A percentile compares a stretch with the other conserved stretches of the same genome.
phyloP scores from a whole-genome alignment of 352 stramenopile species.

The Globisporangium viniferum region DNA sequence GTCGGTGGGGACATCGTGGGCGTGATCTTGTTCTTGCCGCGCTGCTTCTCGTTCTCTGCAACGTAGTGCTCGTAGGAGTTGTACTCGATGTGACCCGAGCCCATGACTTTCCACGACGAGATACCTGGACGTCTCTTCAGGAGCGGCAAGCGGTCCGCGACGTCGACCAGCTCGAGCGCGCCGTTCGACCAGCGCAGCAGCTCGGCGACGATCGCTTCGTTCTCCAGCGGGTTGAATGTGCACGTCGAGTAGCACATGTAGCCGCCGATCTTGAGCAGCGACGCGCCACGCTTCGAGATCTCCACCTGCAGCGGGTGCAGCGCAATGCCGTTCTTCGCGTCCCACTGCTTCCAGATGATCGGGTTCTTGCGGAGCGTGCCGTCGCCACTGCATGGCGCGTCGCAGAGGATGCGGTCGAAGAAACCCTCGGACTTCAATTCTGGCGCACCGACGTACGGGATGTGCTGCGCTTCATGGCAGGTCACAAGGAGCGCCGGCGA shows the following conservation, averaged over 20 bases:
- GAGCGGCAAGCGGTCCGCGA: constrained; percentile 64
- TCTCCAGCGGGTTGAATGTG: constrained; percentile 98
- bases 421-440: constrained; percentile 62
- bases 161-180: constrained; percentile 91
- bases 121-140: constrained; percentile 89
- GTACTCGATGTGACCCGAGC: constrained; percentile 84
- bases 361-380: constrained; percentile 98
- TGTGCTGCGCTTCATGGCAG: constrained; percentile 94
- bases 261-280: constrained; percentile 91
- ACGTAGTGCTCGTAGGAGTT: constrained; percentile 67
- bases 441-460: constrained; percentile 87
- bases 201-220: constrained; percentile 98
- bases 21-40: constrained; percentile 78
- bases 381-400: constrained; percentile 98
- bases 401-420: constrained; percentile 98
- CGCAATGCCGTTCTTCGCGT: constrained; percentile 83
- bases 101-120: constrained; percentile 91
- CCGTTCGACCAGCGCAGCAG: constrained; percentile 91
- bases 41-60: constrained; percentile 47
- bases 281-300: constrained; percentile 92
- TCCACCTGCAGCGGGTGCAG: constrained; percentile 95
- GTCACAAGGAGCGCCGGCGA: constrained; percentile 95
- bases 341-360: constrained; percentile 95
- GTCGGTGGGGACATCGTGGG: constrained; percentile 90
- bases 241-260: constrained; percentile 97